Conservation (phyloP, 2,329 filamentous ascomycete species). For the Thelonectria discophora region DNA sequence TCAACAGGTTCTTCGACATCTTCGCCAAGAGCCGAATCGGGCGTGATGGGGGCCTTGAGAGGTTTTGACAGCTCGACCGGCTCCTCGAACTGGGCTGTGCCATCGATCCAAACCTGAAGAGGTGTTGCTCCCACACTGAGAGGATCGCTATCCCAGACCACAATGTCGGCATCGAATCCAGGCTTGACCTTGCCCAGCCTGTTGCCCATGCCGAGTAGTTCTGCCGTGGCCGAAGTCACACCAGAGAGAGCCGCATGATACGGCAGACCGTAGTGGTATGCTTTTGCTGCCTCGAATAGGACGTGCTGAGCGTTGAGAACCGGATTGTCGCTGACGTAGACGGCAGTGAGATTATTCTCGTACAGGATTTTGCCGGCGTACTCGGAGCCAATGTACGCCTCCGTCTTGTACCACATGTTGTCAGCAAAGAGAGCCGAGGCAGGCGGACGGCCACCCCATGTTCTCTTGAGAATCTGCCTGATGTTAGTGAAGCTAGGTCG, state of each 20-base stretch:
- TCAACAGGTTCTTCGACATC: conserved; percentile 53
- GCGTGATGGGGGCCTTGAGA: conserved; percentile 48
- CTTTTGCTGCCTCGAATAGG: conserved; percentile 70
- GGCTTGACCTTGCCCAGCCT: conserved; percentile 69
- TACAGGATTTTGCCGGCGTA: conserved; percentile 72
- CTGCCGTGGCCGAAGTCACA: conserved; percentile 67
- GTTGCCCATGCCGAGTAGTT: conserved; percentile 64
- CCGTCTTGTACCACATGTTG: conserved; percentile 77
- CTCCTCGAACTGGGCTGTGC: conserved; percentile 61
- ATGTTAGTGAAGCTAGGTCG: conserved; percentile 10
- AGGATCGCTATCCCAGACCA: conserved; percentile 71
- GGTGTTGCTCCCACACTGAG: conserved; percentile 67
- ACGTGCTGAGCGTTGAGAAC: conserved; percentile 76
- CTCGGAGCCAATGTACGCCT: conserved; percentile 71
- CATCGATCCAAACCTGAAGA: conserved; percentile 71
- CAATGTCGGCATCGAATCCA: conserved; percentile 69
- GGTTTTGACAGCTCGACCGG: conserved; percentile 65
- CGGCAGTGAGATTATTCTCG: conserved; percentile 70
- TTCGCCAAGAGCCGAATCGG: conserved; percentile 51
- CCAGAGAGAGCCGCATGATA: conserved; percentile 67
- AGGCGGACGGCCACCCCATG: conserved; percentile 63
- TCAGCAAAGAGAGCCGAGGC: conserved; percentile 73
- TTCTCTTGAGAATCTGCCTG: conserved; percentile 61
- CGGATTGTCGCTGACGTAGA: conserved; percentile 77
- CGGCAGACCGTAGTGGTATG: conserved; percentile 66